Percentiles rank a stretch among this genome's conserved stretches.
Conservation (phyloP, 441 rosid genomes). For the Codiaeum variegatum region DNA sequence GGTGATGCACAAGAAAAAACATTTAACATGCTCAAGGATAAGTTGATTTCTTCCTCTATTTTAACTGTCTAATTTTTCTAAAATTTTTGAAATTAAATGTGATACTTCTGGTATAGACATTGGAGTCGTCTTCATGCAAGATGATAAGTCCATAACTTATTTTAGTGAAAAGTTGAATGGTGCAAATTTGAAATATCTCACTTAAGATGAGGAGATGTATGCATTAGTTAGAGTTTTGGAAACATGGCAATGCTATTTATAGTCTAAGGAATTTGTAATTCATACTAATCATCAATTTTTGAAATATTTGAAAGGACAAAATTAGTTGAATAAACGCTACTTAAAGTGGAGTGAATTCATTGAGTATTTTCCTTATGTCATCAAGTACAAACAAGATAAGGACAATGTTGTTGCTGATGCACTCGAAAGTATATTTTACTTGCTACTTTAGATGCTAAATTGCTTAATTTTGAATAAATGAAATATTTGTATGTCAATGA, state of each 20-base stretch:
- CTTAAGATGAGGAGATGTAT: not conserved
- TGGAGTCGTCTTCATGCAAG: no score
- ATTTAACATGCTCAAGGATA: no score
- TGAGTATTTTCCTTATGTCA: not conserved
- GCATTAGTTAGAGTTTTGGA: no score
- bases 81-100: no score
- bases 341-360: not conserved
- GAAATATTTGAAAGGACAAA: not conserved
- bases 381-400: not conserved
- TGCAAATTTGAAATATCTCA: not conserved
- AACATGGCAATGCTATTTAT: not conserved
- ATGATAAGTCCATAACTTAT: not conserved
- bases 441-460: not conserved
- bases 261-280: not conserved
- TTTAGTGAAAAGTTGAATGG: not conserved
- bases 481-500: not conserved
- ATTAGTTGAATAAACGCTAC: not conserved
- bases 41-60: no score
- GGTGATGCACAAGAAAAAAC: no score
- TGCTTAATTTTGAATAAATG: not conserved
- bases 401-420: not conserved
- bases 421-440: no score
- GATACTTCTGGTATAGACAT: no score
- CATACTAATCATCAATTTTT: no score
- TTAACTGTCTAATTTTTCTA: no score